Evolutionary conservation across 352 stramenopile genomes (phyloP).

Genomic region (Hyphochytrium catenoides): DNA sequence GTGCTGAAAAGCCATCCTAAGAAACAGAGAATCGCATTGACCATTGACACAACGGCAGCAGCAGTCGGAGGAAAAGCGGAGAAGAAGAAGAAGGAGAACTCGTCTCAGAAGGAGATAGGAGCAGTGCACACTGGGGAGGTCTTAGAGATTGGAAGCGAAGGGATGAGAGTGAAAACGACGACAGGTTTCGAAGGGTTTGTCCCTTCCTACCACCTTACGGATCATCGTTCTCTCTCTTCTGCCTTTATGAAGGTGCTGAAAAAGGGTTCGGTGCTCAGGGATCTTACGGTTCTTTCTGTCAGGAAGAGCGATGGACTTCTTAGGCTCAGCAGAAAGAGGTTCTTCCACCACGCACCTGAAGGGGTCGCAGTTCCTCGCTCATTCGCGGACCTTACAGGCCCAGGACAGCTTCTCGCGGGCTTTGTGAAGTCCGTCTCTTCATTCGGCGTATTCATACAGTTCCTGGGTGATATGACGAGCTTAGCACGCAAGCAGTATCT

Average conservation of each 20-base stretch:
- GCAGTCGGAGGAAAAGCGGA: too few species aligned
- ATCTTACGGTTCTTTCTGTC: constrained; percentile 38
- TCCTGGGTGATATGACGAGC: constrained; percentile 56
- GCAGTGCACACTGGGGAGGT: too few species aligned
- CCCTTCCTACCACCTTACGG: constrained; percentile 50
- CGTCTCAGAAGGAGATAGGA: too few species aligned
- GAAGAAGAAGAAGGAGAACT: too few species aligned
- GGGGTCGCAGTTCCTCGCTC: too few species aligned
- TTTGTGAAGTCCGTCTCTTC: constrained; percentile 47
- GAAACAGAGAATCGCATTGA: constrained; percentile 62
- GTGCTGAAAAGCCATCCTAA: constrained; percentile 38
- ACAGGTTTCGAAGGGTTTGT: constrained; percentile 41
- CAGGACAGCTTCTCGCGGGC: constrained; percentile 28
- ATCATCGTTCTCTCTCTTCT: constrained; percentile 30
- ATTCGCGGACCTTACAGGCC: constrained; percentile 38
- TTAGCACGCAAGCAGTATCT: too few species aligned
- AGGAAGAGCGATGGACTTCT: constrained; percentile 34
- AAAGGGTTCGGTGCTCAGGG: constrained; percentile 21
- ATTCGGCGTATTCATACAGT: constrained; percentile 55
- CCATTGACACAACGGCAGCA: constrained; percentile 37
- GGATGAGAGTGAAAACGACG: constrained; percentile 40
- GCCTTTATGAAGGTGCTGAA: constrained; percentile 24
- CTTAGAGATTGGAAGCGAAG: constrained; percentile 26
- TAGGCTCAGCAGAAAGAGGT: constrained; percentile 49
- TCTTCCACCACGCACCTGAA: too few species aligned